Conservation (phyloP, 257 asterid species). For the Scutellaria galericulata region DNA sequence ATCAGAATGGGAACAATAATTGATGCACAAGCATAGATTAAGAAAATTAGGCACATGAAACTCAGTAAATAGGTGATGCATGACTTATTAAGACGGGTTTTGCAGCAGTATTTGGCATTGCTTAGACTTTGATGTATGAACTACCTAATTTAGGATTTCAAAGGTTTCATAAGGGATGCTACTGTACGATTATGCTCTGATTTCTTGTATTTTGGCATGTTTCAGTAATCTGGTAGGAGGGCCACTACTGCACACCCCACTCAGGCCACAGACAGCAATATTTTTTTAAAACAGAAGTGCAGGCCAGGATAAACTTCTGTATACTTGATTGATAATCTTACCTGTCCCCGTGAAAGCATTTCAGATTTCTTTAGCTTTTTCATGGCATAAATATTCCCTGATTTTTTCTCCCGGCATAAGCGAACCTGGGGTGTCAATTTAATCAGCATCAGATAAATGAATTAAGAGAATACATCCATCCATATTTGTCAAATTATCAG, state of each 20-base stretch:
- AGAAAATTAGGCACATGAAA: not conserved
- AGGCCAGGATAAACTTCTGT: not conserved
- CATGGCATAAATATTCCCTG: constrained; percentile 98
- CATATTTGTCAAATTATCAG: constrained; percentile 1
- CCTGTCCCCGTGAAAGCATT: constrained; percentile 99
- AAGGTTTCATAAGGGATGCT: not conserved
- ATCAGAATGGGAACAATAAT: constrained; percentile 4
- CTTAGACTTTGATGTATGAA: no score
- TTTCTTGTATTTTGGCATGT: not conserved
- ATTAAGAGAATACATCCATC: not conserved
- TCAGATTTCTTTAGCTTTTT: constrained; percentile 97
- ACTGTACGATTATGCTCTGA: constrained; percentile 3
- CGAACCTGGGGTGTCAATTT: constrained; percentile 66
- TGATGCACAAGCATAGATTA: not conserved
- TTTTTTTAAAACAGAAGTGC: not conserved
- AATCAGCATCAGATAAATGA: constrained; percentile 28
- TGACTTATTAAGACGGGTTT: not conserved
- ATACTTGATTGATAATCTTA: constrained; percentile 39
- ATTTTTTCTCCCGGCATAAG: constrained; percentile 87
- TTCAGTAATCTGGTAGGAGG: not conserved
- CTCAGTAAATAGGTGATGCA: no score
- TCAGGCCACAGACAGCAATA: constrained; percentile 12
- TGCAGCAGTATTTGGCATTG: no score
- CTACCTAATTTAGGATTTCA: constrained; percentile 14
- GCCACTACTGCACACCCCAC: not conserved